Percentiles rank a stretch among this genome's conserved stretches.
Evolutionary conservation across 768 basidiomycete species (phyloP).

Genomic region (Leucosporidium scottii): DNA sequence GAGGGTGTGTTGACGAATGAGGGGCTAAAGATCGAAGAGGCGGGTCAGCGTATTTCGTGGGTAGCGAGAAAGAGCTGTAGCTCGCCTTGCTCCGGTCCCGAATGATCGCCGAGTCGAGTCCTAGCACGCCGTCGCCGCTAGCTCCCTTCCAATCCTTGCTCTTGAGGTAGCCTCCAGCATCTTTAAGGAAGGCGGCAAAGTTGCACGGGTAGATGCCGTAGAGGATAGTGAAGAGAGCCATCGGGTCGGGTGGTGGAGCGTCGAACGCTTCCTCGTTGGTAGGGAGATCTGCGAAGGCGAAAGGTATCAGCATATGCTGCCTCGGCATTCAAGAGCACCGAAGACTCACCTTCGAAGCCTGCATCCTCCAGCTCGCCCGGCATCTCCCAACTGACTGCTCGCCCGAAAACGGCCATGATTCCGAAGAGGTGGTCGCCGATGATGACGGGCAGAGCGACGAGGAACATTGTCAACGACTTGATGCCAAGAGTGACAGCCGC

Average conservation of each 20-base stretch:
- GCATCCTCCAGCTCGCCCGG: background rate
- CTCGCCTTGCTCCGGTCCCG: constrained; percentile 65
- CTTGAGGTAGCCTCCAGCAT: constrained; percentile 59
- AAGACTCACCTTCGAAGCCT: background rate
- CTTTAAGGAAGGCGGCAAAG: constrained; percentile 66
- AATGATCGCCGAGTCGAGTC: constrained; percentile 61
- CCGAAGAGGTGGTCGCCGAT: constrained; percentile 26
- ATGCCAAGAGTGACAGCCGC: constrained; percentile 28
- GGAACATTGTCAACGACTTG: constrained; percentile 33
- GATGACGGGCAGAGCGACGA: constrained; percentile 31
- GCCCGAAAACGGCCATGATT: constrained; percentile 38
- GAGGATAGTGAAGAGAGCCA: constrained; percentile 65
- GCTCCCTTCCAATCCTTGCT: constrained; percentile 52
- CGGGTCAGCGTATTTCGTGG: background rate
- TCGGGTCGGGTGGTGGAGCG: constrained; percentile 50
- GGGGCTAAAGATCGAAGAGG: constrained; percentile 46
- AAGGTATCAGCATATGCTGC: background rate
- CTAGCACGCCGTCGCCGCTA: constrained; percentile 56
- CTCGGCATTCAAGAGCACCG: too few species aligned
- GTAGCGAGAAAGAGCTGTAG: background rate
- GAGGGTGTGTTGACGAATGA: constrained; percentile 64
- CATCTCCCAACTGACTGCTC: constrained; percentile 39
- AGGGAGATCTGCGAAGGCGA: background rate
- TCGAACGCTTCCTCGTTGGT: constrained; percentile 10
- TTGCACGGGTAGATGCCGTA: constrained; percentile 92